Conservation (phyloP, 2,329 filamentous ascomycete species). For the Aspergillus persii region DNA sequence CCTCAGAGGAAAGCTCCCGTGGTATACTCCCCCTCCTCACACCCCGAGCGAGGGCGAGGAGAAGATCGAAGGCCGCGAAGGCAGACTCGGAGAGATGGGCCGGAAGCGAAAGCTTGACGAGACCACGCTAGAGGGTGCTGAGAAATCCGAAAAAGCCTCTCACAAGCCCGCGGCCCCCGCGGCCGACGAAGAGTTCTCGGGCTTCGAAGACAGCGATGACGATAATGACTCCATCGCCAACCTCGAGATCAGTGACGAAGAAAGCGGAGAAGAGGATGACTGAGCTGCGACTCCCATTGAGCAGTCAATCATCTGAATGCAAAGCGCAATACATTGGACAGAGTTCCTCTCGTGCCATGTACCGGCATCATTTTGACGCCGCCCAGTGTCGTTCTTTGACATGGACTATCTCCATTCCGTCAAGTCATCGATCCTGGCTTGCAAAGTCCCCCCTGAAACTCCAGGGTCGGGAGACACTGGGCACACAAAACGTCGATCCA, state of each 20-base stretch:
- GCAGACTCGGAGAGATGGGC: slow-evolving; percentile 78
- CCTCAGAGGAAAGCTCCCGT: slow-evolving; percentile 89
- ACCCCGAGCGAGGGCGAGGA: slow-evolving; percentile 50
- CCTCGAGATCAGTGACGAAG: slow-evolving; percentile 43
- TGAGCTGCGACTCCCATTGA: slow-evolving; percentile 15
- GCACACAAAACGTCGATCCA: slow-evolving; percentile 3
- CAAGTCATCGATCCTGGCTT: not conserved
- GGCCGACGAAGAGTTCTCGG: slow-evolving; percentile 35
- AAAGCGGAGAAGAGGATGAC: slow-evolving; percentile 45
- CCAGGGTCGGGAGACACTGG: slow-evolving; percentile 4
- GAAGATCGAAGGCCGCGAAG: slow-evolving; percentile 68
- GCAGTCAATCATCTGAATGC: not conserved
- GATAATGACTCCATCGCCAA: slow-evolving; percentile 45
- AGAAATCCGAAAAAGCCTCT: slow-evolving; percentile 23
- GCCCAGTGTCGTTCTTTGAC: not conserved
- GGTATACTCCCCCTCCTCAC: slow-evolving; percentile 81
- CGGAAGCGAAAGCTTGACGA: slow-evolving; percentile 73
- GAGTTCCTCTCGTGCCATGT: not conserved
- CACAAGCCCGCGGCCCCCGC: slow-evolving; percentile 35
- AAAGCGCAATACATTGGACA: not conserved
- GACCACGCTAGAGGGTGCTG: slow-evolving; percentile 34
- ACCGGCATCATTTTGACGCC: not conserved
- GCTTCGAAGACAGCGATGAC: slow-evolving; percentile 38
- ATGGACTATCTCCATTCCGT: not conserved
- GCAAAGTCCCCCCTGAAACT: not conserved